Percentiles rank a stretch among this genome's conserved stretches.
phyloP scores from a whole-genome alignment of 805 yeast species.

The Metschnikowia matae region DNA sequence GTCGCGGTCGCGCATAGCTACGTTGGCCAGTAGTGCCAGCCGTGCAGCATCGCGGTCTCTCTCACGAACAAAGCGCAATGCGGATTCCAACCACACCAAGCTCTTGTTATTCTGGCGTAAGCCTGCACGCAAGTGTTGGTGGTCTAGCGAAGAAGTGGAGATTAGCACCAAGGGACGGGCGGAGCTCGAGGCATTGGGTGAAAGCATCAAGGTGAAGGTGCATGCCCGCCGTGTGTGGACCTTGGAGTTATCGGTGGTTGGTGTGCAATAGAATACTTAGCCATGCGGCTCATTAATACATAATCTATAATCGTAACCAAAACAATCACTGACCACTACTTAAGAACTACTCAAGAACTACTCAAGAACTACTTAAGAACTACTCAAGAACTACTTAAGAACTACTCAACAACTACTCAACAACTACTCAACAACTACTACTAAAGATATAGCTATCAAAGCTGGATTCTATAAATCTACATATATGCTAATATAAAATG shows the following conservation, averaged over 20 bases:
- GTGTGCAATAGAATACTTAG: conserved; percentile 51
- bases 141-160: conserved; percentile 66
- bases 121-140: conserved; percentile 99
- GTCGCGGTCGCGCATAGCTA: conserved; percentile 50
- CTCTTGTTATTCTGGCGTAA: conserved; percentile 91
- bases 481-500: no score
- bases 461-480: no score
- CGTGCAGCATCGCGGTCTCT: conserved; percentile 57
- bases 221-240: conserved; percentile 97
- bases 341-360: no score
- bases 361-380: no score
- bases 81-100: conserved; percentile 48
- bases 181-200: conserved; percentile 22
- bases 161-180: conserved; percentile 32
- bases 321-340: no score
- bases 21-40: conserved; percentile 52
- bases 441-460: no score
- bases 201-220: conserved; percentile 47
- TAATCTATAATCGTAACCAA: neutral
- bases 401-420: no score
- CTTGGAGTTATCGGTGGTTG: conserved; percentile 83
- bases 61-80: conserved; percentile 43
- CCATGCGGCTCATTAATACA: neutral
- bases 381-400: no score
- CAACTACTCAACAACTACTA: no score